Conservation (phyloP, 73 alveolate genomes). For the Paramecium bursaria region DNA sequence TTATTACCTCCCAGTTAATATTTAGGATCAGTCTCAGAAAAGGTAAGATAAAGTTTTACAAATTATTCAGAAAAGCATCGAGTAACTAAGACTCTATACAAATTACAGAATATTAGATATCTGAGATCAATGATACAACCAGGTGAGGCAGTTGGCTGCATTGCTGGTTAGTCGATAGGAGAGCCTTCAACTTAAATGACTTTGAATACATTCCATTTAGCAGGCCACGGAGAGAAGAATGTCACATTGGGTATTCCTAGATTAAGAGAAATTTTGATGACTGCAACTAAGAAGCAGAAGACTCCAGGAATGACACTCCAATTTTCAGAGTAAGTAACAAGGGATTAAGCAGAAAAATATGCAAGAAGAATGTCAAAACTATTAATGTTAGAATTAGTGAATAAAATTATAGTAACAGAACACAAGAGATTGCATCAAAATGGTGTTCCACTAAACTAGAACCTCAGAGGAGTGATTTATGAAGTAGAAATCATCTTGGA, state of each 20-base stretch:
- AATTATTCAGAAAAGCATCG: conserved; percentile 67
- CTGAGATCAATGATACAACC: conserved; percentile 95
- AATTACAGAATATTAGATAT: conserved; percentile 80
- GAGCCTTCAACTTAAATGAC: conserved; percentile 99
- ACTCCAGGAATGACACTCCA: conserved; percentile 96
- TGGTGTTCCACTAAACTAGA: conserved; percentile 63
- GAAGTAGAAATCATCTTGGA: conserved; percentile 85
- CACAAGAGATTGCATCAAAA: conserved; percentile 58
- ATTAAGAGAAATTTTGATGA: conserved; percentile 97
- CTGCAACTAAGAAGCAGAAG: conserved; percentile 92
- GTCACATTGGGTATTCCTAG: conserved; percentile 99
- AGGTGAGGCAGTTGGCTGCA: conserved; percentile 98
- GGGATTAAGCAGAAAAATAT: conserved; percentile 83
- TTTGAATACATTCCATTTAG: conserved; percentile 98
- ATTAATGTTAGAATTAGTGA: conserved; percentile 84
- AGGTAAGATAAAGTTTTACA: conserved; percentile 73
- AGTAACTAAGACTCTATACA: conserved; percentile 71
- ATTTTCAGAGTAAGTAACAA: conserved; percentile 70
- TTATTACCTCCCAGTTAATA: conserved; percentile 85
- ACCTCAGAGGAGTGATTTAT: conserved; percentile 78
- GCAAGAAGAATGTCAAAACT: conserved; percentile 88
- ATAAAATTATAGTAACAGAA: conserved; percentile 84
- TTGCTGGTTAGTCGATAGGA: conserved; percentile 98
- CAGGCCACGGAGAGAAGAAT: conserved; percentile 99
- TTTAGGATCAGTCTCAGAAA: conserved; percentile 88